Conservation (phyloP, 306 rosid species). For the Corylus heterophylla region DNA sequence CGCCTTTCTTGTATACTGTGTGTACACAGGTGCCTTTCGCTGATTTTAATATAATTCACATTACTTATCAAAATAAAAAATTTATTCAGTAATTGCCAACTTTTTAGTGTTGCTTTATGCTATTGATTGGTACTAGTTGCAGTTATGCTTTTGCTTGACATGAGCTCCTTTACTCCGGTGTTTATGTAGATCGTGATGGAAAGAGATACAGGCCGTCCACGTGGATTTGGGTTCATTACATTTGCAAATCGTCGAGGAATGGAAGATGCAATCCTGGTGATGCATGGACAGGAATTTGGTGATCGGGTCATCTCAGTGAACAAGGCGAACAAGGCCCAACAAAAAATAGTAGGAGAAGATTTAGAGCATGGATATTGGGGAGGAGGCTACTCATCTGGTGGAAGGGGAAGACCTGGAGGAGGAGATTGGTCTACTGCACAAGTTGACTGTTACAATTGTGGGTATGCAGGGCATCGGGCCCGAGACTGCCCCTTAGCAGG, state of each 20-base stretch:
- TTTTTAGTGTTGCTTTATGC: slow-evolving; percentile 5
- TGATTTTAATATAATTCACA: slow-evolving; percentile 12
- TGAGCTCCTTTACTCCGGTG: slow-evolving; percentile 34
- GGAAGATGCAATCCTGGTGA: slow-evolving; percentile 97
- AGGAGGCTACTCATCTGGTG: slow-evolving; percentile 79
- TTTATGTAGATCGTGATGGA: slow-evolving; percentile 89
- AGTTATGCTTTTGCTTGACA: slow-evolving; percentile 13
- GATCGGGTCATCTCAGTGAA: slow-evolving; percentile 86
- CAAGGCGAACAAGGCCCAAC: slow-evolving; percentile 93
- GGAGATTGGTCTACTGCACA: slow-evolving; percentile 67
- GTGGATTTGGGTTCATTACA: slow-evolving; percentile 96
- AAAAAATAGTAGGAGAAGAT: slow-evolving; percentile 78
- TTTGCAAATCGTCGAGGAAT: slow-evolving; percentile 86
- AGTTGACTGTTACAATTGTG: slow-evolving; percentile 95
- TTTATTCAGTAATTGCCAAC: not conserved
- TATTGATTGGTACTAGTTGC: slow-evolving; percentile 19
- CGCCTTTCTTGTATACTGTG: slow-evolving; percentile 2
- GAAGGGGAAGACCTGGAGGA: slow-evolving; percentile 65
- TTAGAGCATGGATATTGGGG: slow-evolving; percentile 69
- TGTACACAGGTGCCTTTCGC: slow-evolving; percentile 15
- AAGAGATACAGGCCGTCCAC: slow-evolving; percentile 87
- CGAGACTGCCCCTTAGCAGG: slow-evolving; percentile 78
- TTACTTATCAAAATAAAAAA: slow-evolving; percentile 1
- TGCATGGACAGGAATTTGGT: slow-evolving; percentile 88
- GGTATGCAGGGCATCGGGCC: slow-evolving; percentile 97